Conservation (phyloP, 192 early-diverging fungal species). For the Glomus cerebriforme region DNA sequence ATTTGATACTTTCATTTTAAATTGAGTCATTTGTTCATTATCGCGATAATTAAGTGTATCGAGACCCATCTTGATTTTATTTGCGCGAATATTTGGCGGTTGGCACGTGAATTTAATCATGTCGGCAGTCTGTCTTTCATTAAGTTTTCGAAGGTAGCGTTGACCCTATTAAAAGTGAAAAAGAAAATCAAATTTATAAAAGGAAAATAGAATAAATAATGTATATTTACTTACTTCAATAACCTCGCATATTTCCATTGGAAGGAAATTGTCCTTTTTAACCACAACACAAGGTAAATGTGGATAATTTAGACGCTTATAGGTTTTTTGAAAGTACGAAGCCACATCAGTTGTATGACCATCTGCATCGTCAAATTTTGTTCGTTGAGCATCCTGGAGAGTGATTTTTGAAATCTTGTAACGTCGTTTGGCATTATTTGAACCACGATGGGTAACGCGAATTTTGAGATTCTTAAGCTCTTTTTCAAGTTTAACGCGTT, state of each 20-base stretch:
- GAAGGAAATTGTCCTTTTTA: constrained; percentile 66
- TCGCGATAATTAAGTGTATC: constrained; percentile 62
- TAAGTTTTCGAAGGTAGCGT: constrained; percentile 79
- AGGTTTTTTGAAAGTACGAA: constrained; percentile 75
- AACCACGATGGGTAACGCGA: constrained; percentile 62
- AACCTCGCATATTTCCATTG: constrained; percentile 90
- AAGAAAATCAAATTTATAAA: constrained; percentile 30
- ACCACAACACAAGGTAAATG: constrained; percentile 85
- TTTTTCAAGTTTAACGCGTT: constrained; percentile 51
- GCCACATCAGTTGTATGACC: constrained; percentile 69
- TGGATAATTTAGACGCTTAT: constrained; percentile 72
- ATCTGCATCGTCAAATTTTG: constrained; percentile 65
- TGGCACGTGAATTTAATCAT: constrained; percentile 81
- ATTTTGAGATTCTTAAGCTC: constrained; percentile 55
- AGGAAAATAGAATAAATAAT: neutral
- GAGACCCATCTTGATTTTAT: constrained; percentile 78
- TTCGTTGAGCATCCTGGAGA: constrained; percentile 60
- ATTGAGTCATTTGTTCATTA: constrained; percentile 76
- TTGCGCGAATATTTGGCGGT: constrained; percentile 74
- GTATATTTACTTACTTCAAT: constrained; percentile 35
- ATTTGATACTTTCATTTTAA: constrained; percentile 68
- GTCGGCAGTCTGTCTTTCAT: constrained; percentile 86
- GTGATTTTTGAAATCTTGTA: constrained; percentile 74
- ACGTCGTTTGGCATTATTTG: constrained; percentile 58
- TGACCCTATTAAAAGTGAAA: constrained; percentile 83